These are phyloP conservation scores for Sporothrix inflata DNA, from an alignment of 2,329 filamentous ascomycete genomes.

Conservation along the genomic window DNA sequence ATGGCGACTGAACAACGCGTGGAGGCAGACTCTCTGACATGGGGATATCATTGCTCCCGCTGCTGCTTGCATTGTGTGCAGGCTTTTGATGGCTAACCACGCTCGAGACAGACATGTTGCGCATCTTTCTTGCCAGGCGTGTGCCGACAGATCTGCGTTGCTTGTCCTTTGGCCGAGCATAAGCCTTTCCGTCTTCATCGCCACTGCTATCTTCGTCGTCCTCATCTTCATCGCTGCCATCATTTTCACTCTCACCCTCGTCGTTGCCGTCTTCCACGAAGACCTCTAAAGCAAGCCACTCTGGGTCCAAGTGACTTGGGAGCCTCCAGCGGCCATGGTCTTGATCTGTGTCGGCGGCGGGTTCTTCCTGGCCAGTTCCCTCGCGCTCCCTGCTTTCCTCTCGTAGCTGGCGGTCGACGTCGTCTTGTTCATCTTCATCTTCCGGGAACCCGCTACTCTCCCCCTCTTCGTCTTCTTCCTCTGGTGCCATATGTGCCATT, in stretches of 20 bases:
- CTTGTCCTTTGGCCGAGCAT: not conserved
- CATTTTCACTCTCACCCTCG: conserved; percentile 40
- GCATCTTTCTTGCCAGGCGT: conserved; percentile 47
- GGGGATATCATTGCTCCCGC: not conserved
- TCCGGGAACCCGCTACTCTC: conserved; percentile 21
- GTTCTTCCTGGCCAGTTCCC: not conserved
- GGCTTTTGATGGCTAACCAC: not conserved
- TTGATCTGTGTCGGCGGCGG: not conserved
- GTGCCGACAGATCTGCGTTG: conserved; percentile 42
- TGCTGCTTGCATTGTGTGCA: not conserved
- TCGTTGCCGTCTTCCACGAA: conserved; percentile 62
- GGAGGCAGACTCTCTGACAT: conserved; percentile 35
- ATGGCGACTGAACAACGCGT: conserved; percentile 51
- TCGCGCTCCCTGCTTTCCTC: conserved; percentile 40
- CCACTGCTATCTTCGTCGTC: not conserved
- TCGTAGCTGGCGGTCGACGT: conserved; percentile 52
- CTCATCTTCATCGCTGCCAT: conserved; percentile 32
- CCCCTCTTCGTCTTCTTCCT: conserved; percentile 34
- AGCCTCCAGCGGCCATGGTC: conserved; percentile 56
- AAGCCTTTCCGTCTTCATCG: not conserved
- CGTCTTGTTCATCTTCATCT: conserved; percentile 45
- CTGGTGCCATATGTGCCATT: conserved; percentile 38
- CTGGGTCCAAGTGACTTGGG: conserved; percentile 76
- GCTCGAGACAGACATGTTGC: conserved; percentile 44
- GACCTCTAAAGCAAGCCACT: conserved; percentile 91